A percentile compares a stretch with the other conserved stretches of the same genome.
These are phyloP conservation scores for Cadophora gregata DNA, from an alignment of 2,329 filamentous ascomycete species.

Conservation along the genomic window DNA sequence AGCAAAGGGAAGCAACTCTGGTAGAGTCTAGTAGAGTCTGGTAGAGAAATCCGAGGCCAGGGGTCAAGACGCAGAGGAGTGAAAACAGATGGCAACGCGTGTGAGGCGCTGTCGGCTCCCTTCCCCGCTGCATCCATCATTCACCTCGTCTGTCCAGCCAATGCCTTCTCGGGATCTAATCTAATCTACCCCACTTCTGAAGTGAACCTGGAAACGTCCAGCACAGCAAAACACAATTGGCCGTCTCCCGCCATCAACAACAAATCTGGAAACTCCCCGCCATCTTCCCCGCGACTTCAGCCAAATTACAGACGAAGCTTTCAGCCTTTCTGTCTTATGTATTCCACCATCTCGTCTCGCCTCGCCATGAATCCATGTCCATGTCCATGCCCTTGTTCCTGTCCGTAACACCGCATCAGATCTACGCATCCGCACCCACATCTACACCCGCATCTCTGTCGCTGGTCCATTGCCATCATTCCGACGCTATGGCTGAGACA, in stretches of 20 bases:
- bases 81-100: no score
- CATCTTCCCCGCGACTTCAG: not conserved
- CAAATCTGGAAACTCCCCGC: slow-evolving; percentile 1
- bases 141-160: not conserved
- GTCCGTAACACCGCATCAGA: slow-evolving; percentile 5
- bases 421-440: slow-evolving; percentile 7
- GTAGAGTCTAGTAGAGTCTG: no score
- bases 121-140: not conserved
- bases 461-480: not conserved
- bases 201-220: not conserved
- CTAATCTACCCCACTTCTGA: not conserved
- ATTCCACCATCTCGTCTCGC: not conserved
- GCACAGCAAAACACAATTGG: no score
- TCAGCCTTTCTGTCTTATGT: slow-evolving; percentile 9
- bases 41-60: no score
- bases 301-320: slow-evolving; percentile 18
- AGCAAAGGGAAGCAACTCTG: no score
- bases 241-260: not conserved
- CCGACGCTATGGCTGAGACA: slow-evolving; percentile 21
- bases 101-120: no score
- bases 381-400: slow-evolving; percentile 3
- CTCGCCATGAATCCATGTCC: slow-evolving; percentile 13
- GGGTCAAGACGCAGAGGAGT: no score
- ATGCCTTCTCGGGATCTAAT: not conserved
- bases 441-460: slow-evolving; percentile 2